Evolutionary conservation across 139 green algal genomes (phyloP).

Genomic region (Picochlorum costavermella): DNA sequence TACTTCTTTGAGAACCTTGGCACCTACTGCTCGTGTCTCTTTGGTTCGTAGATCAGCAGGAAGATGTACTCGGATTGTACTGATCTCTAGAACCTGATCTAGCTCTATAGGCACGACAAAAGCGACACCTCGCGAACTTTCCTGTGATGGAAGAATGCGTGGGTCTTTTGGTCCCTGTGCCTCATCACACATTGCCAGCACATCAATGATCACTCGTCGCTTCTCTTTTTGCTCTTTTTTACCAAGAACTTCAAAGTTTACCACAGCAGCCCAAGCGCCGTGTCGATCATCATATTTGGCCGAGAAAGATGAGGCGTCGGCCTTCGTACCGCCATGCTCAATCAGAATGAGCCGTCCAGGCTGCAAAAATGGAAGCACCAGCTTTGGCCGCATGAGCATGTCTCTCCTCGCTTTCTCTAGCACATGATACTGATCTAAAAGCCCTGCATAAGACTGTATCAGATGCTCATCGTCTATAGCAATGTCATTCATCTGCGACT

Average conservation of each 20-base stretch:
- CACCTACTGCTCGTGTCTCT: constrained; percentile 12
- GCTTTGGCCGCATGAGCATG: constrained; percentile 29
- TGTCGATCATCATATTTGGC: not conserved
- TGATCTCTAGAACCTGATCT: constrained; percentile 41
- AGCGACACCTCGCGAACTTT: constrained; percentile 12
- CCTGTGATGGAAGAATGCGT: constrained; percentile 13
- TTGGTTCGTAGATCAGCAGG: constrained; percentile 66
- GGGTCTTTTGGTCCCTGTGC: not conserved
- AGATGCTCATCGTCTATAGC: constrained; percentile 43
- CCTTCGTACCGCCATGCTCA: not conserved
- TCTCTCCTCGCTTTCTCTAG: constrained; percentile 24
- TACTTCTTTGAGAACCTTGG: constrained; percentile 31
- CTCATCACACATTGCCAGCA: constrained; percentile 52
- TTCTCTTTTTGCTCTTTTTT: constrained; percentile 7
- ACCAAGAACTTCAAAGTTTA: constrained; percentile 67
- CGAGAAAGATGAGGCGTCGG: not conserved
- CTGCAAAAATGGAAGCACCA: constrained; percentile 76
- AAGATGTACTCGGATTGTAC: constrained; percentile 61
- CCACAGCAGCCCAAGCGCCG: constrained; percentile 56
- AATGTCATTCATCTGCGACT: constrained; percentile 40
- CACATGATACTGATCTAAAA: constrained; percentile 38
- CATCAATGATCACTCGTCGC: constrained; percentile 59
- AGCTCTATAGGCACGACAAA: constrained; percentile 50
- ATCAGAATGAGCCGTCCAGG: constrained; percentile 58
- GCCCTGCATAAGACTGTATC: constrained; percentile 37